Base-by-base conservation (phyloP, 768 basidiomycete species). In the Strobilomyces echinocephalus region DNA sequence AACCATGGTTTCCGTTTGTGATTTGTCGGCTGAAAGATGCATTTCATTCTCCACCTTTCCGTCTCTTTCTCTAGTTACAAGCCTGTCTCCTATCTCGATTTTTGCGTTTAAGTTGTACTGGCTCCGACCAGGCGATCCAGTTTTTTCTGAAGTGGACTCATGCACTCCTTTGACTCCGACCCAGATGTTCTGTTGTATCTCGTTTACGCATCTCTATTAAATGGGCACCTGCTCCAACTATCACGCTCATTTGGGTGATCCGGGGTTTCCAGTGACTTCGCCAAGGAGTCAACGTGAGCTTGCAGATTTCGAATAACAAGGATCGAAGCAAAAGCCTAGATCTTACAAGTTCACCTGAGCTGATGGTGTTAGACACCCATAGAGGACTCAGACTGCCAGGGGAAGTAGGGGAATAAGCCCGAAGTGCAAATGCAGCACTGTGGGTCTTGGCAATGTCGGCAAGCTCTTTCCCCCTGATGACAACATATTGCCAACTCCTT, bases 101-200 rank as follows among this genome's bases (percentile, higher is more conserved):
- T 48, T 50, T 21, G 49, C 49, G 50, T 44, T 47, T 49, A 44
- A 51, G 20, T 26, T 26, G 28, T 30, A 38, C 55, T 55, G 38
- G 33, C n/a, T 40, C 31, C 31, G 39, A 40, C 34, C 53, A 39
- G 20, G 14, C 14, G 24, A 39, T 50, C 16, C 35, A 33, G 21
- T 5, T 26, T 46, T 44, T 40, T 53, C n/a, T 50, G 33, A n/a
- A 36, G 54, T 49, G 59, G 55, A 61, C 59, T 39, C 31, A 15
- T 34, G 59, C 66, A 6, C 53, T 66, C 65, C 36, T 64, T 68
- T 53, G 42, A 46, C 38, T 8, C 54, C 31, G 26, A 36, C 35
- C 15, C 35, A 24, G 24, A 4, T 61, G 57, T 63, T 60, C 55
- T 65, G 58, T 60, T 65, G 58, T 60, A 44, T 50, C 21, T 35